Percentiles rank a stretch among this genome's conserved stretches.
Conservation (phyloP, 108 stramenopile genomes). For the Pseudonitzschia multistriata region DNA sequence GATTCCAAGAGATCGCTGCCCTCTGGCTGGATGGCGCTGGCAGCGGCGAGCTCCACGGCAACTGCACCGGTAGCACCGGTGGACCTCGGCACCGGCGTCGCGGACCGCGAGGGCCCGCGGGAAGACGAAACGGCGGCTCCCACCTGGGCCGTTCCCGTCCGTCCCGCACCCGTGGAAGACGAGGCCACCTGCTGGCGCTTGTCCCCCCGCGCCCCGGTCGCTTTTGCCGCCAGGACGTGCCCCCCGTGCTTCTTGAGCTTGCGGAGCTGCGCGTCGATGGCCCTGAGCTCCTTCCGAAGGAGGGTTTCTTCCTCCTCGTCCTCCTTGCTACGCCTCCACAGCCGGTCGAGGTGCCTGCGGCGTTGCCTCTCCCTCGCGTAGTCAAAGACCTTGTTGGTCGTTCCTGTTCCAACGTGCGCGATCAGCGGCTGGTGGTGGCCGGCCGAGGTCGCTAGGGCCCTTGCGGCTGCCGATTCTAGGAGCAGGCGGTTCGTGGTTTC, state of each 20-base stretch:
- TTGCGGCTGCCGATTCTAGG: slow-evolving; percentile 50
- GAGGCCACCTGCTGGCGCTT: background rate
- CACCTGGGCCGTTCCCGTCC: no score
- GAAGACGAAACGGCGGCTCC: slow-evolving; percentile 28
- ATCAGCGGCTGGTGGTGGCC: slow-evolving; percentile 53
- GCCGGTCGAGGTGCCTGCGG: slow-evolving; percentile 59
- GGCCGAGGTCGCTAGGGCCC: slow-evolving; percentile 39
- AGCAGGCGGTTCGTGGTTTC: slow-evolving; percentile 33
- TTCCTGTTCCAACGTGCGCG: slow-evolving; percentile 51
- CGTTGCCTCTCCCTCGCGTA: slow-evolving; percentile 70
- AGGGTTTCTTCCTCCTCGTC: slow-evolving; percentile 76
- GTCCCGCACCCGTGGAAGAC: slow-evolving; percentile 15
- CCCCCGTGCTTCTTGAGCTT: slow-evolving; percentile 80
- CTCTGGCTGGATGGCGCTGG: slow-evolving; percentile 10
- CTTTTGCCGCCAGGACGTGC: slow-evolving; percentile 54
- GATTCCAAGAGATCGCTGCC: slow-evolving; percentile 18
- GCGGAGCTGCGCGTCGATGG: slow-evolving; percentile 77
- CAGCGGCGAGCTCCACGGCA: background rate
- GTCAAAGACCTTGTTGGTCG: slow-evolving; percentile 73
- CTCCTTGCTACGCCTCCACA: slow-evolving; percentile 80
- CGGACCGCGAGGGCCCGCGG: slow-evolving; percentile 33
- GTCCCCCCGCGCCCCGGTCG: background rate
- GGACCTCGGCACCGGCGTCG: slow-evolving; percentile 32
- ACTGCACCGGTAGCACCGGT: background rate
- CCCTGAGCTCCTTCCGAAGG: slow-evolving; percentile 71